phyloP scores from a whole-genome alignment of 2,329 filamentous ascomycete species.

The Xylaria sp. region DNA sequence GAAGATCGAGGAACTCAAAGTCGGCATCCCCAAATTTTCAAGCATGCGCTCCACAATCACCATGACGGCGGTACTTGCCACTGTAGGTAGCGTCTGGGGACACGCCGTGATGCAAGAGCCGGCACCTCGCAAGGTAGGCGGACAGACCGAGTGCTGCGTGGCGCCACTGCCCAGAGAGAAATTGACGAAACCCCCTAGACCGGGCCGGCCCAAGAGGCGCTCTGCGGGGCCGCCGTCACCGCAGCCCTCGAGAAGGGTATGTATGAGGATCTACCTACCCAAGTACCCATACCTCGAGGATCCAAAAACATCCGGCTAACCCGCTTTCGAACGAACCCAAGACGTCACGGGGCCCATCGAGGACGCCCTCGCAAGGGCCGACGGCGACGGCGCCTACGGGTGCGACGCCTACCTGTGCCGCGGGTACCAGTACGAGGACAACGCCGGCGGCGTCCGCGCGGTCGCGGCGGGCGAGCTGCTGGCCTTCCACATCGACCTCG shows the following conservation, averaged over 20 bases:
- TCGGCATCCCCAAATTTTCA: not conserved
- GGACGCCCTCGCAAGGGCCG: constrained; percentile 25
- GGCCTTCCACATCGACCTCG: constrained; percentile 43
- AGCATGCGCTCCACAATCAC: not conserved
- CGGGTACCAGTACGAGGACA: constrained; percentile 38
- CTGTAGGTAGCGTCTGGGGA: constrained; percentile 10
- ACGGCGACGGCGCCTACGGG: constrained; percentile 31
- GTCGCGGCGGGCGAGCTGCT: constrained; percentile 40
- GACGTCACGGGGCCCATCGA: constrained; percentile 35
- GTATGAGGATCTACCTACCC: not conserved
- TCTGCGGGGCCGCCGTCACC: constrained; percentile 28
- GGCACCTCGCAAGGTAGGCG: constrained; percentile 1
- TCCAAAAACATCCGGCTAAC: not conserved
- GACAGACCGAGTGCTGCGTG: constrained; percentile 12
- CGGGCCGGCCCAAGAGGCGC: constrained; percentile 27
- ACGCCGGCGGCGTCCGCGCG: constrained; percentile 31
- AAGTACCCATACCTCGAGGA: not conserved
- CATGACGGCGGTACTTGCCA: not conserved
- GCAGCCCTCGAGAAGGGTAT: constrained; percentile 26
- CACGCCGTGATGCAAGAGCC: constrained; percentile 20
- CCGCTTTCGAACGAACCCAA: constrained; percentile 4
- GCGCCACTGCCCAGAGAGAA: not conserved
- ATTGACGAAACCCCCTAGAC: constrained; percentile 15
- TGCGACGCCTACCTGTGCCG: constrained; percentile 37
- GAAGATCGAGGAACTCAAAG: not conserved